Conservation (phyloP, 805 yeast genomes). For the Lachancea meyersii region DNA sequence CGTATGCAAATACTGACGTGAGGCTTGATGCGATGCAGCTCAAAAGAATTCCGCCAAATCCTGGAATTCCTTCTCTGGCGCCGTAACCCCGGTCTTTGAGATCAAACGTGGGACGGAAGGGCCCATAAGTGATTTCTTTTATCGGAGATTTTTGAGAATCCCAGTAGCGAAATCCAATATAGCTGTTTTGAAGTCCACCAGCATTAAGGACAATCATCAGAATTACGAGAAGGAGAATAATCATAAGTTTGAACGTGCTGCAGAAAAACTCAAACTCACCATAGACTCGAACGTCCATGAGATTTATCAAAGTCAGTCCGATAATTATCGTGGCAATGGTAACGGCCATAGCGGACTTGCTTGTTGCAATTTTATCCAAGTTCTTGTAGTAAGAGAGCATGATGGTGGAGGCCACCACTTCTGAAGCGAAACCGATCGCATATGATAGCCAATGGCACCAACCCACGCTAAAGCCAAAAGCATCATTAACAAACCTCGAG, state of each 20-base stretch:
- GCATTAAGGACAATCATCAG: slow-evolving; percentile 59
- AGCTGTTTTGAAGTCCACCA: slow-evolving; percentile 39
- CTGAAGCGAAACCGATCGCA: slow-evolving; percentile 69
- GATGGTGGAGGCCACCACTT: slow-evolving; percentile 72
- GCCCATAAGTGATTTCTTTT: slow-evolving; percentile 49
- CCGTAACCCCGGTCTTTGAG: slow-evolving; percentile 51
- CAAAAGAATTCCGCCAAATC: slow-evolving; percentile 51
- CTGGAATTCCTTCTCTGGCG: slow-evolving; percentile 48
- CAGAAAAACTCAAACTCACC: slow-evolving; percentile 69
- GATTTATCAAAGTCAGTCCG: slow-evolving; percentile 43
- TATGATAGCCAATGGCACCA: slow-evolving; percentile 71
- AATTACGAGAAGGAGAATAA: slow-evolving; percentile 49
- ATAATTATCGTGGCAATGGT: slow-evolving; percentile 54
- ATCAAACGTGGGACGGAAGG: slow-evolving; percentile 65
- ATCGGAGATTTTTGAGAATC: slow-evolving; percentile 38
- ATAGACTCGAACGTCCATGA: slow-evolving; percentile 63
- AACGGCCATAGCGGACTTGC: slow-evolving; percentile 43
- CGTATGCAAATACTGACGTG: slow-evolving; percentile 63
- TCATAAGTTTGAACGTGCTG: slow-evolving; percentile 51
- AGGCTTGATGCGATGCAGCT: slow-evolving; percentile 54
- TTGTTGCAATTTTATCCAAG: slow-evolving; percentile 41
- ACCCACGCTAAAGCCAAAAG: slow-evolving; percentile 70
- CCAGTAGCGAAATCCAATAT: slow-evolving; percentile 66
- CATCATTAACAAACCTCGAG: slow-evolving; percentile 69
- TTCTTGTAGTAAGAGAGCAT: slow-evolving; percentile 62